Evolutionary conservation across 1,139 yeast species (phyloP).

Genomic region (Lodderomyces theae): DNA sequence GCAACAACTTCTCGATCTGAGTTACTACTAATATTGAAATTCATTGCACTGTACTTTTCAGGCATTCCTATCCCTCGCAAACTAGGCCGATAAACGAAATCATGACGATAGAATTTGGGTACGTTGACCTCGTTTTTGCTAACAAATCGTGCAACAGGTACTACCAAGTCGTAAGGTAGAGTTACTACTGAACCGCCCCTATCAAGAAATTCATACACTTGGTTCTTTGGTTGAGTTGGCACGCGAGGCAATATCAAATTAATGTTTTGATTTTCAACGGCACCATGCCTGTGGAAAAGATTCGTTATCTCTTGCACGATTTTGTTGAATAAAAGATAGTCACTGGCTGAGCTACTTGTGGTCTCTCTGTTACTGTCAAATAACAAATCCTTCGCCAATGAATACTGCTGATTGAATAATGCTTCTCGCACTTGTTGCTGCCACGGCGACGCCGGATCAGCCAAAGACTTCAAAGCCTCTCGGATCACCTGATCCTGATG

Average conservation of each 20-base stretch:
- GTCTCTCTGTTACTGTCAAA: slow-evolving; percentile 48
- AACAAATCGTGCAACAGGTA: slow-evolving; percentile 82
- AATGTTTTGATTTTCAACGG: slow-evolving; percentile 62
- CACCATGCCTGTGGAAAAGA: slow-evolving; percentile 81
- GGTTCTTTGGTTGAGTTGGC: slow-evolving; percentile 60
- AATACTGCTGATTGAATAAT: slow-evolving; percentile 77
- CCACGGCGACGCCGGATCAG: slow-evolving; percentile 93
- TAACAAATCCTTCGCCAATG: slow-evolving; percentile 75
- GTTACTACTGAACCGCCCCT: slow-evolving; percentile 83
- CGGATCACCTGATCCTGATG: slow-evolving; percentile 87
- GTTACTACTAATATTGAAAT: slow-evolving; percentile 73
- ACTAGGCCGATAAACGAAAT: slow-evolving; percentile 75
- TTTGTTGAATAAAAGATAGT: slow-evolving; percentile 44
- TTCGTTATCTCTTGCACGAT: slow-evolving; percentile 55
- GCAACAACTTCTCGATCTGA: slow-evolving; percentile 36
- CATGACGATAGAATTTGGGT: slow-evolving; percentile 70
- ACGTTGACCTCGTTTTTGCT: slow-evolving; percentile 59
- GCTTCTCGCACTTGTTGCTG: slow-evolving; percentile 88
- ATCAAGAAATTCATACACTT: slow-evolving; percentile 78
- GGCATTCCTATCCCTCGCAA: slow-evolving; percentile 59
- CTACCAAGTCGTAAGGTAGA: slow-evolving; percentile 80
- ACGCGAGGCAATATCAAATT: slow-evolving; percentile 73
- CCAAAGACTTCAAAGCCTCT: slow-evolving; percentile 80
- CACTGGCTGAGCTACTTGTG: slow-evolving; percentile 20
- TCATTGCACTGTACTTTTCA: slow-evolving; percentile 72